Conservation (phyloP, 2,329 filamentous ascomycete genomes). For the Fusarium pseudocircinatum region DNA sequence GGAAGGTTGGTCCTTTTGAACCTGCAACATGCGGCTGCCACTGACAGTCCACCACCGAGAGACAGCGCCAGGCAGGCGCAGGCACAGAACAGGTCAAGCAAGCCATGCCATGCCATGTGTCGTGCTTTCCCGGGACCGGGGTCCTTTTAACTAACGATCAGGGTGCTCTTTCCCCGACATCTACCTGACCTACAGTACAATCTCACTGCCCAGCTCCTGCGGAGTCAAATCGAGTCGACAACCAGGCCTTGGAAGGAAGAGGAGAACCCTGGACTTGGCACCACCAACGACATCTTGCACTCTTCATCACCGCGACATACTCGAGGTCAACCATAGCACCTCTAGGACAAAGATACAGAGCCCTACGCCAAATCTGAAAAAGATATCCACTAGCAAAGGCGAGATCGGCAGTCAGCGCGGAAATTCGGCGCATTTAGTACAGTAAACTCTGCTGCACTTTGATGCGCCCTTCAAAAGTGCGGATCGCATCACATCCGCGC, state of each 20-base stretch:
- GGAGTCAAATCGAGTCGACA: constrained; percentile 11
- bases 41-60: constrained; percentile 1
- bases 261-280: constrained; percentile 23
- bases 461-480: constrained; percentile 33
- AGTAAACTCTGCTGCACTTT: constrained; percentile 8
- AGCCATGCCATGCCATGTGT: constrained; percentile 37
- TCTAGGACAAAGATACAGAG: constrained; percentile 3
- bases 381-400: constrained; percentile 13
- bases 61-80: not conserved
- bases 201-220: not conserved
- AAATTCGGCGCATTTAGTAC: constrained; percentile 28
- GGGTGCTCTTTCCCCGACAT: constrained; percentile 25
- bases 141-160: constrained; percentile 16
- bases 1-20: constrained; percentile 40
- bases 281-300: constrained; percentile 15
- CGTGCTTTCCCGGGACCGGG: constrained; percentile 20
- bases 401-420: constrained; percentile 34
- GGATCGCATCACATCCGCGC: constrained; percentile 37
- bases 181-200: not conserved
- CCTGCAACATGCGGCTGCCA: constrained; percentile 28
- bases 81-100: constrained; percentile 28
- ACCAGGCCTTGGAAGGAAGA: constrained; percentile 7
- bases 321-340: not conserved
- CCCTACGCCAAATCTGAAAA: constrained; percentile 8
- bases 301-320: not conserved